A percentile compares a stretch with the other conserved stretches of the same genome.
Conservation (phyloP, 805 yeast species). For the Lipomyces anomalus region DNA sequence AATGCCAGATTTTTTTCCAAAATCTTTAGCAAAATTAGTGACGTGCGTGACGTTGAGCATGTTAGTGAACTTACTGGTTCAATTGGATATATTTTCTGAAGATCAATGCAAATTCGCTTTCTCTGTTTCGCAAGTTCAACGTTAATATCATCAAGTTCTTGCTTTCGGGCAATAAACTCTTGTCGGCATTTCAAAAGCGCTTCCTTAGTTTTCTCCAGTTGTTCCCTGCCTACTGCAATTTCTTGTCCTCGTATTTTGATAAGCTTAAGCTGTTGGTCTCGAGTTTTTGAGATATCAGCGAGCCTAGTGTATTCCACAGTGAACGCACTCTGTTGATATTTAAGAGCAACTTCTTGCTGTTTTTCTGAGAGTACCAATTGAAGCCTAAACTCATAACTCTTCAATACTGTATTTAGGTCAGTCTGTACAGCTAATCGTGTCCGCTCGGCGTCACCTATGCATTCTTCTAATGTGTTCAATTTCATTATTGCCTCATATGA, state of each 20-base stretch:
- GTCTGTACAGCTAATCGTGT: slow-evolving; percentile 12
- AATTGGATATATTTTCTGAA: slow-evolving; percentile 32
- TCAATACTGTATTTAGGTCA: slow-evolving; percentile 4
- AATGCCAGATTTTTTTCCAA: slow-evolving; percentile 25
- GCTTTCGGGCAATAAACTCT: too few relatives aligned
- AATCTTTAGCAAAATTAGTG: slow-evolving; percentile 2
- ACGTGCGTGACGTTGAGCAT: slow-evolving; percentile 8
- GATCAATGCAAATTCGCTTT: slow-evolving; percentile 28
- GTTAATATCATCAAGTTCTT: slow-evolving; percentile 2
- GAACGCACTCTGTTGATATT: slow-evolving; percentile 6
- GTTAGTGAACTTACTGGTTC: slow-evolving; percentile 26
- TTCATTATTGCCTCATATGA: slow-evolving; percentile 16
- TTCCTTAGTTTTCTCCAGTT: background rate
- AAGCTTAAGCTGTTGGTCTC: slow-evolving; percentile 5
- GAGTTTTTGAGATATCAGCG: background rate
- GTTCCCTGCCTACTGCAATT: slow-evolving; percentile 4
- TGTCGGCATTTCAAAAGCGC: slow-evolving; percentile 1
- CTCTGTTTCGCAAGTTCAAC: slow-evolving; percentile 13
- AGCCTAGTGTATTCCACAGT: slow-evolving; percentile 5
- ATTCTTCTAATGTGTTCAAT: slow-evolving; percentile 10
- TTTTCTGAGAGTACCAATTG: slow-evolving; percentile 4
- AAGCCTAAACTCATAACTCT: slow-evolving; percentile 5
- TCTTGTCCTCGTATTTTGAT: slow-evolving; percentile 12
- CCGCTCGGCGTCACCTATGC: slow-evolving; percentile 12
- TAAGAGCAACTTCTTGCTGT: slow-evolving; percentile 11